Evolutionary conservation across 352 stramenopile genomes (phyloP).

Genomic region (Phytophthora podocarpi): DNA sequence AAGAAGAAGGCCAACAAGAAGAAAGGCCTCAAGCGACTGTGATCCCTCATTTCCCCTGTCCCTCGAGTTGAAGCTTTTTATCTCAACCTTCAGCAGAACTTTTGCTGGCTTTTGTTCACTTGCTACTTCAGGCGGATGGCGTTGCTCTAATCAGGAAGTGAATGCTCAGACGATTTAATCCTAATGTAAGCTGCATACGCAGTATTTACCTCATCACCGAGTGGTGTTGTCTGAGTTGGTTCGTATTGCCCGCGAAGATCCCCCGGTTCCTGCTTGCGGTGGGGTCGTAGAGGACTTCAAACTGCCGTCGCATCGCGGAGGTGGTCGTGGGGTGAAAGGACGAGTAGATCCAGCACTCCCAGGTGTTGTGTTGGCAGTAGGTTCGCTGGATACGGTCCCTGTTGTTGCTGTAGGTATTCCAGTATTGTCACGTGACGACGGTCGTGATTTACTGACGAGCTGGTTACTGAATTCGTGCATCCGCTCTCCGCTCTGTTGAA

Average conservation of each 20-base stretch:
- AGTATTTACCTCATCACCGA: conserved; percentile 8
- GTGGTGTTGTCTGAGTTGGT: background rate
- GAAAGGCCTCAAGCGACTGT: conserved; percentile 77
- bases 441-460: conserved; percentile 53
- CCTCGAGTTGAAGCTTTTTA: background rate
- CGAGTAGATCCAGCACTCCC: conserved; percentile 14
- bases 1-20: conserved; percentile 79
- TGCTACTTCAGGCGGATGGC: conserved; percentile 1
- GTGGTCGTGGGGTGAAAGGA: conserved; percentile 23
- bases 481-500: conserved; percentile 39
- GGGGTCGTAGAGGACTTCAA: background rate
- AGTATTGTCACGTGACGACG: background rate
- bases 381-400: conserved; percentile 1
- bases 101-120: conserved; percentile 22
- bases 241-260: background rate
- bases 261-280: background rate
- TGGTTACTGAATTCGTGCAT: conserved; percentile 76
- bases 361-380: background rate
- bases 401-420: background rate
- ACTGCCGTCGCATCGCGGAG: conserved; percentile 8
- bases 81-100: conserved; percentile 1
- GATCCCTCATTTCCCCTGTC: background rate
- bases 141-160: background rate
- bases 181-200: conserved; percentile 36
- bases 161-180: conserved; percentile 18